A percentile compares a stretch with the other conserved stretches of the same genome.
These are phyloP conservation scores for Exophiala mesophila DNA, from an alignment of 2,329 filamentous ascomycete species.

Conservation along the genomic window DNA sequence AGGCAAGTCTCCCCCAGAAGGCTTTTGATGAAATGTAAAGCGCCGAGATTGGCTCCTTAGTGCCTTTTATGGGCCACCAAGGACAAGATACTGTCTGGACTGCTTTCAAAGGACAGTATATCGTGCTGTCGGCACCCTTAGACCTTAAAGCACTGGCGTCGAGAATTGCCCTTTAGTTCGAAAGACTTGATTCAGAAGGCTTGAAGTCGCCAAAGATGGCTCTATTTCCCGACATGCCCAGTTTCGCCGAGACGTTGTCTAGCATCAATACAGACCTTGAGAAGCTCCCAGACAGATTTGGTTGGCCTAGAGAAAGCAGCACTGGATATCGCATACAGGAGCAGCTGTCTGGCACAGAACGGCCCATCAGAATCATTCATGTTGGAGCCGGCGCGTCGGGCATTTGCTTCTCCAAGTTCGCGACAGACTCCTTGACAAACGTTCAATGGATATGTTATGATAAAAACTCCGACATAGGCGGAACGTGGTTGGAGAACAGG, in stretches of 20 bases:
- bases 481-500: slow-evolving; percentile 31
- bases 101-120: too few species aligned
- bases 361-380: slow-evolving; percentile 8
- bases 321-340: slow-evolving; percentile 7
- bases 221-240: background rate
- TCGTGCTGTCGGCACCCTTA: too few species aligned
- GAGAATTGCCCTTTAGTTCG: too few species aligned
- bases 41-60: too few species aligned
- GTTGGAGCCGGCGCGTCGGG: slow-evolving; percentile 28
- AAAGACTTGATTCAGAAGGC: too few species aligned
- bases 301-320: slow-evolving; percentile 2
- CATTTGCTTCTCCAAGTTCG: slow-evolving; percentile 27
- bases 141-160: too few species aligned
- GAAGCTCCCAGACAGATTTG: slow-evolving; percentile 6
- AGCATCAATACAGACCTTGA: slow-evolving; percentile 2
- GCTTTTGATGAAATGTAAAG: too few species aligned
- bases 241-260: background rate
- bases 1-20: too few species aligned
- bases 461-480: slow-evolving; percentile 29
- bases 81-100: too few species aligned
- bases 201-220: slow-evolving; percentile 3
- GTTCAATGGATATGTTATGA: slow-evolving; percentile 26
- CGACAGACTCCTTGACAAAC: slow-evolving; percentile 8
- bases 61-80: too few species aligned
- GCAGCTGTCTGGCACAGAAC: slow-evolving; percentile 6